A percentile compares a stretch with the other conserved stretches of the same genome.
Conservation (phyloP, 208 protist species). For the Leishmania tropica region DNA sequence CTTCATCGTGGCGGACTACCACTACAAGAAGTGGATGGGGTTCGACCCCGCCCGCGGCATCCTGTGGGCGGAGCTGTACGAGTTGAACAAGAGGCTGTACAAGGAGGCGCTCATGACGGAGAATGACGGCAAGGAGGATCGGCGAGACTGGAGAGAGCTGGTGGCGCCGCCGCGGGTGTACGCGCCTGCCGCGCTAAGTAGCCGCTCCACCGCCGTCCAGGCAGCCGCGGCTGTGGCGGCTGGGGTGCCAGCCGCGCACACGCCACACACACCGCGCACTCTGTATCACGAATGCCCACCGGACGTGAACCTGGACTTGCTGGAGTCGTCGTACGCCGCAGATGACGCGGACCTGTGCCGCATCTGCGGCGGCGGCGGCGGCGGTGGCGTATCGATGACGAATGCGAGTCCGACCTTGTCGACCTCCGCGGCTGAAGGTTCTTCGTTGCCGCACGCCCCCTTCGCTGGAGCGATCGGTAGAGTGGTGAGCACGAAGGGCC, state of each 20-base stretch:
- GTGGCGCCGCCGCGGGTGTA: slow-evolving; percentile 32
- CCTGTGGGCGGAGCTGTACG: slow-evolving; percentile 66
- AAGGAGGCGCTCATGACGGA: slow-evolving; percentile 3
- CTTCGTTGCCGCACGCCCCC: not conserved
- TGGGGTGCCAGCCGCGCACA: not conserved
- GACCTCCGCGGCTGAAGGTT: not conserved
- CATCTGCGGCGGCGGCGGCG: not conserved
- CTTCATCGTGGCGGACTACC: slow-evolving; percentile 68
- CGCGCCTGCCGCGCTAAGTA: not conserved
- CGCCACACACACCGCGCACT: not conserved
- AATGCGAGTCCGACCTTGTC: not conserved
- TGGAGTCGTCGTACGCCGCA: slow-evolving; percentile 22
- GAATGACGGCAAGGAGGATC: not conserved
- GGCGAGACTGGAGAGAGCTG: slow-evolving; percentile 27
- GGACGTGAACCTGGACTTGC: slow-evolving; percentile 8
- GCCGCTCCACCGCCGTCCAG: not conserved
- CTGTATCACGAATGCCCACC: slow-evolving; percentile 30
- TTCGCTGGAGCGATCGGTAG: not conserved
- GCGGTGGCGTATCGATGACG: not conserved
- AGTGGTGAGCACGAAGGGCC: not conserved
- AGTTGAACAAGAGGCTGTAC: slow-evolving; percentile 31
- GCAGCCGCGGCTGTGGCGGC: no score
- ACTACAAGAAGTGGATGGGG: slow-evolving; percentile 60
- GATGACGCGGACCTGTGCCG: slow-evolving; percentile 20
- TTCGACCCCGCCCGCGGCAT: slow-evolving; percentile 74